phyloP scores from a whole-genome alignment of 257 asterid species.

The Petrea volubilis region DNA sequence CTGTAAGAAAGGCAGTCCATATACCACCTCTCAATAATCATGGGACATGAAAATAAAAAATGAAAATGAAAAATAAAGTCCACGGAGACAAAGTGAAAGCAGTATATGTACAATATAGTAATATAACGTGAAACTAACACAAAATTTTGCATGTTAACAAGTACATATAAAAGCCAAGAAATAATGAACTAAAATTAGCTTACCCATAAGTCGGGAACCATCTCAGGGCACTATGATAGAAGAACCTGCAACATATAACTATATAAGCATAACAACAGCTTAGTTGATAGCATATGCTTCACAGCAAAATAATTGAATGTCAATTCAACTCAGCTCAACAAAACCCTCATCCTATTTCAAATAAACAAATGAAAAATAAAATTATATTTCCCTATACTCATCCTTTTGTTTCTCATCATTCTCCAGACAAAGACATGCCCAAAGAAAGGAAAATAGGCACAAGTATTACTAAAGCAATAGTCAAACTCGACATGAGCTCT shows the following conservation, averaged over 20 bases:
- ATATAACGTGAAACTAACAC: background rate
- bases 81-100: background rate
- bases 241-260: slow-evolving; percentile 75
- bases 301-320: background rate
- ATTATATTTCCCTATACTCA: background rate
- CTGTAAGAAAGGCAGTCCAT: background rate
- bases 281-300: slow-evolving; percentile 24
- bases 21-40: background rate
- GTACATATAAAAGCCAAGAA: slow-evolving; percentile 9
- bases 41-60: background rate
- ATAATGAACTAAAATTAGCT: slow-evolving; percentile 32
- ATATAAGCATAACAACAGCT: slow-evolving; percentile 27
- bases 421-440: background rate
- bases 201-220: slow-evolving; percentile 98
- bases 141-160: background rate
- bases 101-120: background rate
- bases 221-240: slow-evolving; percentile 96
- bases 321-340: slow-evolving; percentile 10
- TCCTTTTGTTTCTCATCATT: background rate
- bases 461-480: background rate
- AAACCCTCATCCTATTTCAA: background rate
- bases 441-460: background rate
- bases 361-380: slow-evolving; percentile 5
- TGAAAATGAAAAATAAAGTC: slow-evolving; percentile 2
- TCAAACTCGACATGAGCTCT: background rate